Evolutionary conservation across 768 basidiomycete genomes (phyloP).

Genomic region (Tricholoma sp.): DNA sequence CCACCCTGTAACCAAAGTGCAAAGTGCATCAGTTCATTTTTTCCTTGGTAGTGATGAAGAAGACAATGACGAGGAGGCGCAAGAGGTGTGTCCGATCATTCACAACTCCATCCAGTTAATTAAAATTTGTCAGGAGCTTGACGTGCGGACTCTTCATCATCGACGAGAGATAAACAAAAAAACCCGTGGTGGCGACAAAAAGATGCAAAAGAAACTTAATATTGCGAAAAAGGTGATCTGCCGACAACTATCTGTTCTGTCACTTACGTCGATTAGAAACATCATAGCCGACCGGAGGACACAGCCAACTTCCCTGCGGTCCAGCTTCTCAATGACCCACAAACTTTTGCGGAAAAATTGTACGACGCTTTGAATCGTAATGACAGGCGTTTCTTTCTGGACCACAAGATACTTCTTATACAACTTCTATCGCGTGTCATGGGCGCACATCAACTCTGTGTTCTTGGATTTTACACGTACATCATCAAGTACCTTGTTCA

Average conservation of each 20-base stretch:
- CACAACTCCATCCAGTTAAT: background rate
- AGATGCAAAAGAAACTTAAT: constrained; percentile 68
- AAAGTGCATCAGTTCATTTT: constrained; percentile 91
- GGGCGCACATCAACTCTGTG: constrained; percentile 87
- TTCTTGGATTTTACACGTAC: constrained; percentile 95
- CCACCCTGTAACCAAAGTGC: constrained; percentile 91
- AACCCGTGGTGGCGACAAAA: constrained; percentile 76
- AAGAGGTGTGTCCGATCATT: constrained; percentile 34
- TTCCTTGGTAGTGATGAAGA: constrained; percentile 89
- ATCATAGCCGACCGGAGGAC: constrained; percentile 23
- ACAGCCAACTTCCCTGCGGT: constrained; percentile 85
- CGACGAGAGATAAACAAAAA: constrained; percentile 93
- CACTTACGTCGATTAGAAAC: constrained; percentile 26
- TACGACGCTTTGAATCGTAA: constrained; percentile 78
- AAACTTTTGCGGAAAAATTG: constrained; percentile 91
- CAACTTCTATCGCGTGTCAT: constrained; percentile 93
- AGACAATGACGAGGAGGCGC: constrained; percentile 67
- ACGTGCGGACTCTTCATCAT: constrained; percentile 76
- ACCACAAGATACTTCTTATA: constrained; percentile 97
- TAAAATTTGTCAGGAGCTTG: constrained; percentile 41
- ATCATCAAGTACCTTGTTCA: constrained; percentile 90
- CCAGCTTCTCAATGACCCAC: constrained; percentile 90
- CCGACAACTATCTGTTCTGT: background rate
- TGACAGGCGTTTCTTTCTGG: constrained; percentile 93
- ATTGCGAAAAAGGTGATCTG: constrained; percentile 62